A percentile compares a stretch with the other conserved stretches of the same genome.
Conservation (phyloP, 129 eudicot species). For the Chrysanthemum lavandulifolium region DNA sequence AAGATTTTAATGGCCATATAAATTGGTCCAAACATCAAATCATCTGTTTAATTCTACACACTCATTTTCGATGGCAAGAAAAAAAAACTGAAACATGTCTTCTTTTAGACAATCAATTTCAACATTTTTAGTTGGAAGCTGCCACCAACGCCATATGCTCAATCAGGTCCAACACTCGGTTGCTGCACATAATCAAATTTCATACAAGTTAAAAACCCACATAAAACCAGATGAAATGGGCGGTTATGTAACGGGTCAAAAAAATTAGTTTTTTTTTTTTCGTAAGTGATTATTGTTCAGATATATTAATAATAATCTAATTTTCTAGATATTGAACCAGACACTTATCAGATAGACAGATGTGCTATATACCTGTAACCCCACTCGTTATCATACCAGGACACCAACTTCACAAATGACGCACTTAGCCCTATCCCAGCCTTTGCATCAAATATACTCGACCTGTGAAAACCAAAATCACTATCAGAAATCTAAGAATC, state of each 20-base stretch:
- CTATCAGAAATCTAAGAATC: conserved; percentile 3
- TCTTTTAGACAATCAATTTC: neutral
- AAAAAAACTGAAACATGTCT: conserved; percentile 2
- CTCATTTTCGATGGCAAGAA: conserved; percentile 10
- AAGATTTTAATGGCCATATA: conserved; percentile 13
- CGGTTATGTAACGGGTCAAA: neutral
- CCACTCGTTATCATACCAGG: conserved; percentile 97
- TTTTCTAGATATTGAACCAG: neutral
- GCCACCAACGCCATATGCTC: conserved; percentile 95
- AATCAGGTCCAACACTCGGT: conserved; percentile 90
- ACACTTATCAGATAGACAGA: neutral
- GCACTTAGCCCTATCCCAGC: conserved; percentile 85
- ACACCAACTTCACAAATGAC: conserved; percentile 84
- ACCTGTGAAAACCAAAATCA: conserved; percentile 40
- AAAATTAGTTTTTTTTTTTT: neutral
- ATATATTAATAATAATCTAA: no score
- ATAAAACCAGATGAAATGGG: neutral
- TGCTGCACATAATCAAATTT: conserved; percentile 47
- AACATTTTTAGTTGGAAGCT: conserved; percentile 18
- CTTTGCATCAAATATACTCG: conserved; percentile 93
- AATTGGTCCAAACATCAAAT: conserved; percentile 25
- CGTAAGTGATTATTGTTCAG: no score
- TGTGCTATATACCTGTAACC: conserved; percentile 82
- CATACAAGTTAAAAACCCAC: neutral
- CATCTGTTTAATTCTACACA: conserved; percentile 22